These are phyloP conservation scores for Plectranthus barbatus DNA, from an alignment of 257 asterid genomes.

Conservation along the genomic window DNA sequence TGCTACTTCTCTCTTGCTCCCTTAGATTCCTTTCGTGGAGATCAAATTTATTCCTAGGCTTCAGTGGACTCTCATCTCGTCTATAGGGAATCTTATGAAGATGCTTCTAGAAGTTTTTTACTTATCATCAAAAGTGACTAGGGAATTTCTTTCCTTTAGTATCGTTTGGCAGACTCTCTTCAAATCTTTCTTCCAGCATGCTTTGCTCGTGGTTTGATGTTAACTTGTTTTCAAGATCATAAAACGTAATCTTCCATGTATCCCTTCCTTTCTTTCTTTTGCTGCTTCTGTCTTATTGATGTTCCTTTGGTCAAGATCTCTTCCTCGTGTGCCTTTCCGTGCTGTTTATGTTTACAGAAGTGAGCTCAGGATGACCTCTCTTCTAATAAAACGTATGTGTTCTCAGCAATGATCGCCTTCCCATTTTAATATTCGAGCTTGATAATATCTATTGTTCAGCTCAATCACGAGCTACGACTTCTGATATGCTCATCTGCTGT, in stretches of 20 bases:
- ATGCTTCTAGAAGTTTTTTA: slow-evolving; percentile 27
- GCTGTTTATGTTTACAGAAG: slow-evolving; percentile 7
- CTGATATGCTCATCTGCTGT: slow-evolving; percentile 6
- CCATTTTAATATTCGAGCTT: slow-evolving; percentile 2
- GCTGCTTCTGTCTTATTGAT: slow-evolving; percentile 15
- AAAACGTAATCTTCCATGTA: slow-evolving; percentile 19
- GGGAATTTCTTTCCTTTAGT: slow-evolving; percentile 41
- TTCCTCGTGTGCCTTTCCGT: slow-evolving; percentile 14
- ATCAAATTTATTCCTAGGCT: slow-evolving; percentile 24
- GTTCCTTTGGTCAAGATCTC: slow-evolving; percentile 13
- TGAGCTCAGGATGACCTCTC: slow-evolving; percentile 10
- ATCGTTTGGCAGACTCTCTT: slow-evolving; percentile 20
- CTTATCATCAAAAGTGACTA: slow-evolving; percentile 23
- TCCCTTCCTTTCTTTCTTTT: slow-evolving; percentile 24
- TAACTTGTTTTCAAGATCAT: slow-evolving; percentile 19
- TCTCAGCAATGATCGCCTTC: slow-evolving; percentile 6
- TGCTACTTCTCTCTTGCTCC: slow-evolving; percentile 35
- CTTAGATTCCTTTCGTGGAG: slow-evolving; percentile 30
- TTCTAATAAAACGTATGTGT: slow-evolving; percentile 12
- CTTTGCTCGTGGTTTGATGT: slow-evolving; percentile 30
- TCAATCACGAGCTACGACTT: not conserved
- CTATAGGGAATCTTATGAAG: slow-evolving; percentile 34
- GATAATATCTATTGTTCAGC: not conserved
- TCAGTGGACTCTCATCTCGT: slow-evolving; percentile 31
- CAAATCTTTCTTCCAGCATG: slow-evolving; percentile 26